phyloP scores from a whole-genome alignment of 2,329 filamentous ascomycete species.

The Coniochaeta hoffmannii region DNA sequence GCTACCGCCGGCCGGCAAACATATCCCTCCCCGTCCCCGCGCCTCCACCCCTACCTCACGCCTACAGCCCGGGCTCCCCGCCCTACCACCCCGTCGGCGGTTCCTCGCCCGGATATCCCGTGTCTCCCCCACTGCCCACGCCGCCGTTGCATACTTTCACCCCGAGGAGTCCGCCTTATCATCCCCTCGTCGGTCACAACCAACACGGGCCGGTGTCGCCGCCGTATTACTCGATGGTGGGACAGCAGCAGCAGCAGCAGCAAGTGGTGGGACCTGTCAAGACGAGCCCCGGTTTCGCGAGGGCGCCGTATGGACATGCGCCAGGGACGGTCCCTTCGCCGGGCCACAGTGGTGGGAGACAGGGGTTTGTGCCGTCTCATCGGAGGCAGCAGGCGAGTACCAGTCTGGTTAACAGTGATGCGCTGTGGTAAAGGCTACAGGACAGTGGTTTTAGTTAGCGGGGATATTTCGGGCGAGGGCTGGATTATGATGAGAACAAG shows the following conservation, averaged over 20 bases:
- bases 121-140: neutral
- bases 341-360: neutral
- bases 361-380: neutral
- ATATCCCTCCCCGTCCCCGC: neutral
- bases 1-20: neutral
- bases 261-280: neutral
- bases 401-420: neutral
- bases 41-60: neutral
- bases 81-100: neutral
- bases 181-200: neutral
- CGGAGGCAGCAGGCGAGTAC: neutral
- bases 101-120: neutral
- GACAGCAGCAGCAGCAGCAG: neutral
- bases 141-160: neutral
- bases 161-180: neutral
- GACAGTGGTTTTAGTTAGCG: too few relatives aligned
- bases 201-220: neutral
- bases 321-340: neutral
- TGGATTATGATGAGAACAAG: too few relatives aligned
- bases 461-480: too few relatives aligned
- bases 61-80: neutral
- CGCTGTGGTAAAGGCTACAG: neutral
- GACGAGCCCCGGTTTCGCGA: neutral
- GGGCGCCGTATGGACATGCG: neutral
- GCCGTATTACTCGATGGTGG: neutral